Percentiles rank a stretch among this genome's conserved stretches.
Evolutionary conservation across 441 rosid species (phyloP).

Genomic region (Croton laevigatus): DNA sequence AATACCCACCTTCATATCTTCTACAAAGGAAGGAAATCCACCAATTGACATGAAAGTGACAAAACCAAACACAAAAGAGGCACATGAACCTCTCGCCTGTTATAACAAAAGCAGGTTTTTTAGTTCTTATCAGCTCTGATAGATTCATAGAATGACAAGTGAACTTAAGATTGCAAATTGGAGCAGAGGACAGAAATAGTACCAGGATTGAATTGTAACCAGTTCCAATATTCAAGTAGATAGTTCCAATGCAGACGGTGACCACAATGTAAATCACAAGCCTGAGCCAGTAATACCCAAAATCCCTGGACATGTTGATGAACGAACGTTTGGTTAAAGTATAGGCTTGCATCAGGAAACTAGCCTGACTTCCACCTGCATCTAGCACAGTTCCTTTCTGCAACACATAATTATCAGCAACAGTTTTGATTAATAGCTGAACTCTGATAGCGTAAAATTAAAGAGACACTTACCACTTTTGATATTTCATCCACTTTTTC

Average conservation of each 20-base stretch:
- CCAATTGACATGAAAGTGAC: constrained; percentile 99
- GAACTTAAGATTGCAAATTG: neutral
- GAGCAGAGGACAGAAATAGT: constrained; percentile 15
- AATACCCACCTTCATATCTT: constrained; percentile 88
- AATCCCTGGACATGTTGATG: constrained; percentile 94
- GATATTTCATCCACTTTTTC: constrained; percentile 82
- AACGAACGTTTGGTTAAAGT: constrained; percentile 85
- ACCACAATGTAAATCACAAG: constrained; percentile 78
- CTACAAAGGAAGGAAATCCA: constrained; percentile 97
- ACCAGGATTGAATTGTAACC: constrained; percentile 88
- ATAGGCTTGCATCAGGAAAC: constrained; percentile 82
- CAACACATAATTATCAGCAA: constrained; percentile 8
- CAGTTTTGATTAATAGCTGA: no score
- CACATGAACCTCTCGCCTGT: constrained; percentile 96
- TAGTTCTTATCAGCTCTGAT: no score
- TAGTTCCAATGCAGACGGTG: constrained; percentile 89
- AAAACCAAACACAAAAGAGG: constrained; percentile 92
- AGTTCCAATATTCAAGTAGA: constrained; percentile 83
- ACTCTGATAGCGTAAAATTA: no score
- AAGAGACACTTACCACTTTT: constrained; percentile 60
- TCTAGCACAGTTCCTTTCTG: constrained; percentile 96
- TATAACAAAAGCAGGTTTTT: neutral
- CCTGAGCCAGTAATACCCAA: constrained; percentile 97
- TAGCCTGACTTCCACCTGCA: constrained; percentile 92
- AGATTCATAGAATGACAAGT: neutral